These are phyloP conservation scores for Ligustrum vulgare DNA, from an alignment of 257 asterid species.

Conservation along the genomic window DNA sequence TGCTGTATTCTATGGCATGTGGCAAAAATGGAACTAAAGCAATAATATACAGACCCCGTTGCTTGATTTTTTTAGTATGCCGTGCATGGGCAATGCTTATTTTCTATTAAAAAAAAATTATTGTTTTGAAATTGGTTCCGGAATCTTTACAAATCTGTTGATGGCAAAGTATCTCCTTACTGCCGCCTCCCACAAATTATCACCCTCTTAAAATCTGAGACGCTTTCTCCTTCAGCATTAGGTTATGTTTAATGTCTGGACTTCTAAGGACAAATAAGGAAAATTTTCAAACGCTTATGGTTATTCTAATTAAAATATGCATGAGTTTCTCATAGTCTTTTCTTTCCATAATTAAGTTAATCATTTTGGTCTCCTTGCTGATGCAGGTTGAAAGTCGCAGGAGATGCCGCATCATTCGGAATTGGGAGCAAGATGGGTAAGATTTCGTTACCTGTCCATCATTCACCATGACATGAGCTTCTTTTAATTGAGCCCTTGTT, in stretches of 20 bases:
- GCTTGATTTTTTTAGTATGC: background rate
- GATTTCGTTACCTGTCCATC: constrained; percentile 13
- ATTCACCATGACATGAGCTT: constrained; percentile 11
- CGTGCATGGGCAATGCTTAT: background rate
- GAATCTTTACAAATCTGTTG: background rate
- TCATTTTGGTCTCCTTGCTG: constrained; percentile 27
- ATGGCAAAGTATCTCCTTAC: background rate
- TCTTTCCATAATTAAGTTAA: constrained; percentile 16
- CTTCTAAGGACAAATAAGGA: background rate
- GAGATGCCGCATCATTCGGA: constrained; percentile 72
- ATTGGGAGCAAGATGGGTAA: constrained; percentile 99
- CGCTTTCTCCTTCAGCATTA: constrained; percentile 4
- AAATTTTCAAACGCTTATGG: background rate
- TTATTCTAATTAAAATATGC: constrained; percentile 14
- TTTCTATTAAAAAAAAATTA: background rate
- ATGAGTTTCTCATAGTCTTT: background rate
- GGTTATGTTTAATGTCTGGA: background rate
- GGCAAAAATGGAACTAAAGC: background rate
- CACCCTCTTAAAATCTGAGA: background rate
- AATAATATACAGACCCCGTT: background rate
- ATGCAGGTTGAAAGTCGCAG: constrained; percentile 91
- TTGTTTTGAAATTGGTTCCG: constrained; percentile 4
- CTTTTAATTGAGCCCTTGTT: constrained; percentile 6
- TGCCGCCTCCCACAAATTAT: background rate
- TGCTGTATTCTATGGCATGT: background rate